Evolutionary conservation across 1,284 basidiomycete genomes (phyloP).

Genomic region (Rhizopogon parksii): DNA sequence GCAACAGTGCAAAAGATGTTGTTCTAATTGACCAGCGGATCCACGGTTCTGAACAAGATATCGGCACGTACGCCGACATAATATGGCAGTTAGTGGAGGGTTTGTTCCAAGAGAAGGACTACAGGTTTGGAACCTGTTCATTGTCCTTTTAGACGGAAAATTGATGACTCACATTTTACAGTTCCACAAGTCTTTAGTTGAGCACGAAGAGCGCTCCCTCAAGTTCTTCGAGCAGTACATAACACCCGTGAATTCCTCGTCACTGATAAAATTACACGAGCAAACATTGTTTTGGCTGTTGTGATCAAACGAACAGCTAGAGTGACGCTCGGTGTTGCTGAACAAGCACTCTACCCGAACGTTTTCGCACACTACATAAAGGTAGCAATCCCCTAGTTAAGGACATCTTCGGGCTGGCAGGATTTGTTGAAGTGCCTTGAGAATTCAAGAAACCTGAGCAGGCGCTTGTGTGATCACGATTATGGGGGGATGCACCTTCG

Average conservation of each 20-base stretch:
- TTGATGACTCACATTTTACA: conserved; percentile 10
- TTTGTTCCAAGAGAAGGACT: conserved; percentile 5
- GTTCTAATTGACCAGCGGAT: conserved; percentile 55
- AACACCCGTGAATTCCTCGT: conserved; percentile 46
- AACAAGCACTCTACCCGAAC: conserved; percentile 44
- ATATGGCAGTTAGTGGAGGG: conserved; percentile 14
- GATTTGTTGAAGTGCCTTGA: conserved; percentile 15
- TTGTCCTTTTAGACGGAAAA: background rate
- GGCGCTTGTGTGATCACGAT: too few relatives aligned
- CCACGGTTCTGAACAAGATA: conserved; percentile 46
- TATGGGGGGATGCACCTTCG: background rate
- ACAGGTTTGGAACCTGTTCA: too few relatives aligned
- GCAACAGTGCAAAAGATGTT: conserved; percentile 36
- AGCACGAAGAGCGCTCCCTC: conserved; percentile 26
- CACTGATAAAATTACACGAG: conserved; percentile 53
- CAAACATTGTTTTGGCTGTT: conserved; percentile 48
- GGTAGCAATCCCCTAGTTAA: conserved; percentile 42
- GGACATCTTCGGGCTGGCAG: conserved; percentile 32
- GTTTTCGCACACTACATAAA: conserved; percentile 44
- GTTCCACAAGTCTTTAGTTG: conserved; percentile 19
- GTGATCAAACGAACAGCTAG: conserved; percentile 29
- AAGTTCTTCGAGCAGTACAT: conserved; percentile 44
- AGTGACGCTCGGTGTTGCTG: conserved; percentile 35
- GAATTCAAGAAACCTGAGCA: conserved; percentile 7
- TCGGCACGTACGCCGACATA: conserved; percentile 20